phyloP scores from a whole-genome alignment of 345 rosid genomes.

The Moricandia arvensis region DNA sequence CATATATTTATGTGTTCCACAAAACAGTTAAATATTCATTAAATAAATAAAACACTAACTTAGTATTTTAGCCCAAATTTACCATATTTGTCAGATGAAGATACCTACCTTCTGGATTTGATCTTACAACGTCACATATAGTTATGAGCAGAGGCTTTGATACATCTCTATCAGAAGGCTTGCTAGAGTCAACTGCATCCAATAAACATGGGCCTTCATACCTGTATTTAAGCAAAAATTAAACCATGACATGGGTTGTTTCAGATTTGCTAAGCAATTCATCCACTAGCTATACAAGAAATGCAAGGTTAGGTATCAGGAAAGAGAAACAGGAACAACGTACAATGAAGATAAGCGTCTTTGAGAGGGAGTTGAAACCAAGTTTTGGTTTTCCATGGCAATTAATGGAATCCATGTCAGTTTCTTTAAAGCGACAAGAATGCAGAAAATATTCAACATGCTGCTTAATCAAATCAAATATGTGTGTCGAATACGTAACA shows the following conservation, averaged over 20 bases:
- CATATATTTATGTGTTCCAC: no score
- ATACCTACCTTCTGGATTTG: constrained; percentile 60
- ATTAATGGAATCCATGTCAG: constrained; percentile 81
- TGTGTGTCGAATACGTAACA: no score
- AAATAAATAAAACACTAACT: no score
- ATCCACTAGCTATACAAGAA: no score
- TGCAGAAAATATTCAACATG: constrained; percentile 70
- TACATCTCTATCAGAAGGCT: constrained; percentile 69
- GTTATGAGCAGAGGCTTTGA: constrained; percentile 89
- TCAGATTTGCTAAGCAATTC: not conserved
- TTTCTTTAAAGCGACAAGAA: constrained; percentile 67
- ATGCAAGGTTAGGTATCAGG: no score
- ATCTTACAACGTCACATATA: constrained; percentile 72
- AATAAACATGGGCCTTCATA: constrained; percentile 77
- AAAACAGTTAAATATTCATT: no score
- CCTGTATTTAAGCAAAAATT: constrained; percentile 46
- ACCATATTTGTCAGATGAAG: constrained; percentile 42
- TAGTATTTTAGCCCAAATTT: no score
- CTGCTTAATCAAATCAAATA: constrained; percentile 64
- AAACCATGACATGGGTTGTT: not conserved
- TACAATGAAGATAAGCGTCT: constrained; percentile 67
- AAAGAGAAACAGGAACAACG: not conserved
- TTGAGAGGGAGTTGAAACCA: constrained; percentile 61
- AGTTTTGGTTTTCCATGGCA: constrained; percentile 83
- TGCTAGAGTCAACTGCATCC: constrained; percentile 86